These are phyloP conservation scores for Cryptomeria japonica DNA, from an alignment of 75 land plant genomes.

Conservation along the genomic window DNA sequence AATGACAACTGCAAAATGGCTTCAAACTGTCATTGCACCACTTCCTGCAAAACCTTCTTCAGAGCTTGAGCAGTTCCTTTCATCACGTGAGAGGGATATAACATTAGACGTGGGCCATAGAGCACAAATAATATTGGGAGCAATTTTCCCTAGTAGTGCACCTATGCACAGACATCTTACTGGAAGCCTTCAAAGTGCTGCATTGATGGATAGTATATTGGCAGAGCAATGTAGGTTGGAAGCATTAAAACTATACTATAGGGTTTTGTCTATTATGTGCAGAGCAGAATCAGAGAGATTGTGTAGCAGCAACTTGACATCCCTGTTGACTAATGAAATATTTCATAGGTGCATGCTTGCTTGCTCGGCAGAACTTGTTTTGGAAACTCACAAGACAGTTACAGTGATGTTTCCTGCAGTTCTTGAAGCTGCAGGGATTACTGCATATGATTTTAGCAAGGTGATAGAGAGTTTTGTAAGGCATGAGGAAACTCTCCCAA, in stretches of 20 bases:
- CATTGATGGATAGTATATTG: slow-evolving; percentile 77
- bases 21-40: slow-evolving; percentile 71
- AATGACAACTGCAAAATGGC: slow-evolving; percentile 97
- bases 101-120: slow-evolving; percentile 61
- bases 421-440: slow-evolving; percentile 89
- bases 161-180: slow-evolving; percentile 39
- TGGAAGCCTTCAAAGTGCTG: slow-evolving; percentile 40
- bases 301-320: slow-evolving; percentile 46
- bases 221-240: slow-evolving; percentile 84
- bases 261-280: slow-evolving; percentile 84
- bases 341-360: slow-evolving; percentile 99
- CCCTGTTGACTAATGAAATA: slow-evolving; percentile 63
- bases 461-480: slow-evolving; percentile 91
- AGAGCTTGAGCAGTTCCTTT: slow-evolving; percentile 60
- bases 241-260: slow-evolving; percentile 80
- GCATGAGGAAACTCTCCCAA: slow-evolving; percentile 87
- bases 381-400: slow-evolving; percentile 90
- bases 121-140: slow-evolving; percentile 73
- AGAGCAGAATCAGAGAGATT: slow-evolving; percentile 64
- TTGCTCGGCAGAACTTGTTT: slow-evolving; percentile 95
- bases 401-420: slow-evolving; percentile 91
- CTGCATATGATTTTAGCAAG: slow-evolving; percentile 93
- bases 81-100: slow-evolving; percentile 73
- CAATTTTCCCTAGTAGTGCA: slow-evolving; percentile 62
- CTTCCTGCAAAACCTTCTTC: slow-evolving; percentile 74